These are phyloP conservation scores for Trichoderma koningiopsis DNA, from an alignment of 2,329 filamentous ascomycete genomes.

Conservation along the genomic window DNA sequence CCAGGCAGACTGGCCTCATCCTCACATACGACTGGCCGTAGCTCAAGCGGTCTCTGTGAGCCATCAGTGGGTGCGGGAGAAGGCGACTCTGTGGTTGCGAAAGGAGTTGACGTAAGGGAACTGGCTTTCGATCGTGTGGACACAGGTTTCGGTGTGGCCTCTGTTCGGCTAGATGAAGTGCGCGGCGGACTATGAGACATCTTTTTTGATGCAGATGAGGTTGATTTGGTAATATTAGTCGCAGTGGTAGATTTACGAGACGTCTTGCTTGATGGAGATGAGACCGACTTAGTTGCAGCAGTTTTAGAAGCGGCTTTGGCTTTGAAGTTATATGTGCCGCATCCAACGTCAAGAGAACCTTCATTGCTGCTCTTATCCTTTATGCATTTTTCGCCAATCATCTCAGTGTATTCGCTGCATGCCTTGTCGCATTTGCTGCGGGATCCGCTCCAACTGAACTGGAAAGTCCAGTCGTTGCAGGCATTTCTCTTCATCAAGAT, in stretches of 20 bases:
- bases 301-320: background rate
- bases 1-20: background rate
- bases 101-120: background rate
- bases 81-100: background rate
- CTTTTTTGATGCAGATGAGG: background rate
- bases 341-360: background rate
- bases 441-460: background rate
- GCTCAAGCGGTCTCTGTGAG: background rate
- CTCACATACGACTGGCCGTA: background rate
- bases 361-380: background rate
- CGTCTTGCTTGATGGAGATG: background rate
- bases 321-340: background rate
- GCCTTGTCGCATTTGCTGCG: background rate
- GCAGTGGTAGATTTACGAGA: background rate
- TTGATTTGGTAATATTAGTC: background rate
- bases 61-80: background rate
- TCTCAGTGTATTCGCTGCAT: background rate
- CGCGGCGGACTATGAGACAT: background rate
- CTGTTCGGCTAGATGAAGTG: background rate
- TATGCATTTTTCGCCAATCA: background rate
- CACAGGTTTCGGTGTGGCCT: background rate
- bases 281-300: background rate
- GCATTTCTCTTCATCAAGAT: background rate
- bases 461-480: background rate
- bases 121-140: background rate